Conservation (phyloP, 2,329 filamentous ascomycete species). For the Ascocoryne sarcoides region DNA sequence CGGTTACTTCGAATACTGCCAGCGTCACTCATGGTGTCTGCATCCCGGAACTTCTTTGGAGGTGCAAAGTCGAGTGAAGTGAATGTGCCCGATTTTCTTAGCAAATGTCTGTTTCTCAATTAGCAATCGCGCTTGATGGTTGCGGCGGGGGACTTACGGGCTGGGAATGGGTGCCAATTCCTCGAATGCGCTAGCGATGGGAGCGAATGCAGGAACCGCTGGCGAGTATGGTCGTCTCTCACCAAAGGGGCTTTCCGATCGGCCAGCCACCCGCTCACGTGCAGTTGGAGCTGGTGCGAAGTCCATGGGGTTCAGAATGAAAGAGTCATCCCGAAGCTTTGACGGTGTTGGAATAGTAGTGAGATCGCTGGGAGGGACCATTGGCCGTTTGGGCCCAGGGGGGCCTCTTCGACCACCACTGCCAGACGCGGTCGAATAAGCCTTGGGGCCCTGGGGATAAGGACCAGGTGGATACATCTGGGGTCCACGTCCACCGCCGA, state of each 20-base stretch:
- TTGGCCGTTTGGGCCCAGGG: constrained; percentile 39
- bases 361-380: constrained; percentile 67
- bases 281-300: constrained; percentile 73
- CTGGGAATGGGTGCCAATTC: constrained; percentile 80
- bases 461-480: constrained; percentile 22
- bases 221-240: constrained; percentile 66
- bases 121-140: constrained; percentile 57
- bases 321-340: constrained; percentile 72
- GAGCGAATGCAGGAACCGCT: constrained; percentile 64
- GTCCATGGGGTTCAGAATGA: constrained; percentile 59
- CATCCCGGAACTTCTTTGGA: constrained; percentile 62
- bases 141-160: constrained; percentile 74
- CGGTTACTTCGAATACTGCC: constrained; percentile 58
- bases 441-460: constrained; percentile 38
- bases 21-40: constrained; percentile 51
- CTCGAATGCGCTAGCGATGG: constrained; percentile 75
- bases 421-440: constrained; percentile 52
- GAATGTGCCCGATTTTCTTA: constrained; percentile 72
- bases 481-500: constrained; percentile 14
- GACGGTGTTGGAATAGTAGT: constrained; percentile 75
- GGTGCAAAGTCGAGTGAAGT: constrained; percentile 75
- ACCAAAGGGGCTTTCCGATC: constrained; percentile 54
- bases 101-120: constrained; percentile 45
- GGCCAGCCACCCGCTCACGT: constrained; percentile 60
- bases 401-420: constrained; percentile 15